Conservation (phyloP, 2,329 filamentous ascomycete genomes). For the Pseudogymnoascus sp. region DNA sequence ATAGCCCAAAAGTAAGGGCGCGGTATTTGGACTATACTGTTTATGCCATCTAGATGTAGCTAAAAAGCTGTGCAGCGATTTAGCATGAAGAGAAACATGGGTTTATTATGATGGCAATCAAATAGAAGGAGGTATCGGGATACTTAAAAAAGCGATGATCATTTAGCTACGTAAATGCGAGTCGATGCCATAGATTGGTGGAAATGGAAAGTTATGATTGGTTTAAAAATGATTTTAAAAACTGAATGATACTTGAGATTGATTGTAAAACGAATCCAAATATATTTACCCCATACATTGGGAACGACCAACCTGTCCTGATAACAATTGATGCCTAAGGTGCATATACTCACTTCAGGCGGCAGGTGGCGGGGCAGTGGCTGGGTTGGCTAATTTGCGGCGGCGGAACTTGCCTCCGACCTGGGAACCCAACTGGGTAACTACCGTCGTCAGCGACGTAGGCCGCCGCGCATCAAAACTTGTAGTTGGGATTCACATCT, state of each 20-base stretch:
- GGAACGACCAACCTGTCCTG: not conserved
- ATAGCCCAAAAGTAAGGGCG: not conserved
- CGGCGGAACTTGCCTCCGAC: constrained; percentile 7
- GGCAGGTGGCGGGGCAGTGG: constrained; percentile 1
- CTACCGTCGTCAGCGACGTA: constrained; percentile 10
- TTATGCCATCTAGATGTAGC: not conserved
- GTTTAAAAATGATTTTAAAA: not conserved
- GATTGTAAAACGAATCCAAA: not conserved
- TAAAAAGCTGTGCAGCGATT: constrained; percentile 2
- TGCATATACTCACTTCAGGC: not conserved
- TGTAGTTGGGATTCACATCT: constrained; percentile 4
- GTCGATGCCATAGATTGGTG: not conserved
- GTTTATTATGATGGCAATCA: constrained; percentile 6
- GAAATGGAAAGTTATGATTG: not conserved
- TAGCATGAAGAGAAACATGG: not conserved
- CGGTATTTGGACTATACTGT: constrained; percentile 7
- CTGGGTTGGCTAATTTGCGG: constrained; percentile 9
- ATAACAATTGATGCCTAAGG: not conserved
- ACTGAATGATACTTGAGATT: not conserved
- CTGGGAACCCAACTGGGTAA: constrained; percentile 8
- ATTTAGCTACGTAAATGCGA: constrained; percentile 9
- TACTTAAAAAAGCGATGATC: not conserved
- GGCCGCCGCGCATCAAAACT: constrained; percentile 5
- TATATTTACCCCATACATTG: not conserved
- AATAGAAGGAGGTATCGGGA: constrained; percentile 1